Conservation (phyloP, 2,329 filamentous ascomycete species). For the Decorospora gaudefroyi region DNA sequence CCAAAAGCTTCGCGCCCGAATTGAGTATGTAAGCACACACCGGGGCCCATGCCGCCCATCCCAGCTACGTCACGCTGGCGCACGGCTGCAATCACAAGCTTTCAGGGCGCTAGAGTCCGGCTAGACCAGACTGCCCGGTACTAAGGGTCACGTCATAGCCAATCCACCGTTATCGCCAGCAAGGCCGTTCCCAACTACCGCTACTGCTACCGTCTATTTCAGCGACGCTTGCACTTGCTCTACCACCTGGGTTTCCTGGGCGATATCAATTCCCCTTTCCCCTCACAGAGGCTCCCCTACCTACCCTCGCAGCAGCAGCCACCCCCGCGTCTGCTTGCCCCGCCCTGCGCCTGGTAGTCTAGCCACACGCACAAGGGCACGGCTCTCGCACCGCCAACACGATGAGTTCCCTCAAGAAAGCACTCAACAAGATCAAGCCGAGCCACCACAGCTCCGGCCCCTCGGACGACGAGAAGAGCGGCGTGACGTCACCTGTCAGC, state of each 20-base stretch:
- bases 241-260: neutral
- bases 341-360: constrained; percentile 36
- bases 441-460: constrained; percentile 36
- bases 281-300: neutral
- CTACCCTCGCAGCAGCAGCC: constrained; percentile 8
- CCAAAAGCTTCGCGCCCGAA: constrained; percentile 3
- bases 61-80: constrained; percentile 13
- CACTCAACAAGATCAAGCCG: constrained; percentile 51
- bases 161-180: constrained; percentile 4
- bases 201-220: constrained; percentile 10
- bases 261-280: neutral
- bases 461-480: constrained; percentile 45
- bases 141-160: constrained; percentile 12
- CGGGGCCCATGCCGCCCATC: too few relatives aligned
- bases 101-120: constrained; percentile 9
- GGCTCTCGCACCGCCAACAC: constrained; percentile 24
- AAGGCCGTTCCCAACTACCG: neutral
- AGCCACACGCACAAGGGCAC: constrained; percentile 33
- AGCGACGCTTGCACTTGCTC: constrained; percentile 4
- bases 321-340: constrained; percentile 31
- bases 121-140: too few relatives aligned
- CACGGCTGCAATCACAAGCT: constrained; percentile 4
- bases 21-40: neutral
- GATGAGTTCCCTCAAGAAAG: constrained; percentile 53
- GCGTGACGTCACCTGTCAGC: constrained; percentile 35